Evolutionary conservation across 345 rosid species (phyloP).

Genomic region (Euclidium syriacum): DNA sequence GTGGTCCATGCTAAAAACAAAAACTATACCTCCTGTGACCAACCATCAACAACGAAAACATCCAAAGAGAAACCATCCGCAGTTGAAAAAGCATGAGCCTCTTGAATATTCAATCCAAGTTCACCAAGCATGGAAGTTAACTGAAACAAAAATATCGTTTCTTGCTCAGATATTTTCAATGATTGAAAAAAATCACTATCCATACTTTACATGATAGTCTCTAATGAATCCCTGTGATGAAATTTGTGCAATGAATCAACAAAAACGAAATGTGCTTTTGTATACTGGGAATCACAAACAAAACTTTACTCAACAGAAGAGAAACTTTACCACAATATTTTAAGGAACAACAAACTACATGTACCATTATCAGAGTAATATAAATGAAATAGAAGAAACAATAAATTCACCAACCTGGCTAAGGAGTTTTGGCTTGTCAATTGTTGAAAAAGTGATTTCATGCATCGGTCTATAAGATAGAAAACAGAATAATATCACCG

Average conservation of each 20-base stretch:
- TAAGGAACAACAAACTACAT: background rate
- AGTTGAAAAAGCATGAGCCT: conserved; percentile 95
- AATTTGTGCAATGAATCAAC: background rate
- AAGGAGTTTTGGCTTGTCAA: conserved; percentile 91
- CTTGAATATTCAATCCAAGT: conserved; percentile 87
- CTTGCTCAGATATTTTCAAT: background rate
- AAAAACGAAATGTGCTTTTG: background rate
- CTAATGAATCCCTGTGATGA: background rate
- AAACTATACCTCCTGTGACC: conserved; percentile 71
- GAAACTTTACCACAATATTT: background rate
- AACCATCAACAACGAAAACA: conserved; percentile 95
- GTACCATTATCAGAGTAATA: background rate
- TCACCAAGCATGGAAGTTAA: conserved; percentile 81
- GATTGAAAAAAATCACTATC: background rate
- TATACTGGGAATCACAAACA: background rate
- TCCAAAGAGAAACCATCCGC: conserved; percentile 90
- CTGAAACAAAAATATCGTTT: conserved; percentile 36
- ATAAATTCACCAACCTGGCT: conserved; percentile 60
- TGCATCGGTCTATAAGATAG: conserved; percentile 79
- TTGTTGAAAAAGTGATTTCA: conserved; percentile 93
- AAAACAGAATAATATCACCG: conserved; percentile 16
- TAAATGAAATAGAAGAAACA: background rate
- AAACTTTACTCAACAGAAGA: background rate
- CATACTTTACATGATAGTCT: background rate
- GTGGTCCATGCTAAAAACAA: background rate